A percentile compares a stretch with the other conserved stretches of the same genome.
Conservation (phyloP, 768 basidiomycete genomes). For the Rhodotorula taiwanensis region DNA sequence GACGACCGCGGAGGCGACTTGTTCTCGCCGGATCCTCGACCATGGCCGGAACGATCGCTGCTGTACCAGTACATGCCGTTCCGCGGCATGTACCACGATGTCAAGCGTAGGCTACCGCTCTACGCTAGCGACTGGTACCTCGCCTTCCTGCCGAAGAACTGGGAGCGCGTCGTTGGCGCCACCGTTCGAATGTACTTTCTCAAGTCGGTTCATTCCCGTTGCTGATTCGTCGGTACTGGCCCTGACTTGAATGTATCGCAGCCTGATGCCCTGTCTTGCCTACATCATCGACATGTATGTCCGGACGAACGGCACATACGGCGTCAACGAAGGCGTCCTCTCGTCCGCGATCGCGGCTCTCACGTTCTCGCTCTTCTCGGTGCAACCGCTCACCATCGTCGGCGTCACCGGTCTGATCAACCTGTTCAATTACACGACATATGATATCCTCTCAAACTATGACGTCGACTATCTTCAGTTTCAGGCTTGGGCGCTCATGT, state of each 20-base stretch:
- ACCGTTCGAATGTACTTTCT: conserved; percentile 79
- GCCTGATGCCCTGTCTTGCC: conserved; percentile 61
- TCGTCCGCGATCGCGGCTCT: conserved; percentile 84
- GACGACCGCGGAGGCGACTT: neutral
- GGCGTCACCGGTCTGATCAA: conserved; percentile 48
- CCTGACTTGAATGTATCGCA: conserved; percentile 39
- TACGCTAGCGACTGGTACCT: conserved; percentile 84
- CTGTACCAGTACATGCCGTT: conserved; percentile 38
- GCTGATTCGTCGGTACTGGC: too few species aligned
- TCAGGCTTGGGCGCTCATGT: conserved; percentile 40
- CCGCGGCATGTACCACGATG: conserved; percentile 62
- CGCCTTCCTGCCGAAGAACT: conserved; percentile 60
- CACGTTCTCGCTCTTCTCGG: conserved; percentile 76
- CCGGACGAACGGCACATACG: conserved; percentile 72
- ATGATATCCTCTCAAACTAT: conserved; percentile 36
- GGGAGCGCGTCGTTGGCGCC: conserved; percentile 76
- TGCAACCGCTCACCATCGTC: conserved; percentile 83
- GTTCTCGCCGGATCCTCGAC: conserved; percentile 20
- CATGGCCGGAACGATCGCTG: conserved; percentile 21
- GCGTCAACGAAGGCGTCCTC: conserved; percentile 75
- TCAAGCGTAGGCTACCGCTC: conserved; percentile 65
- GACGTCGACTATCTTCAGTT: conserved; percentile 42
- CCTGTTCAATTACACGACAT: conserved; percentile 43
- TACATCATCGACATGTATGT: conserved; percentile 89
- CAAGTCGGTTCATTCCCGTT: too few species aligned